phyloP scores from a whole-genome alignment of 2,329 filamentous ascomycete genomes.

The Colletotrichum tropicicola region DNA sequence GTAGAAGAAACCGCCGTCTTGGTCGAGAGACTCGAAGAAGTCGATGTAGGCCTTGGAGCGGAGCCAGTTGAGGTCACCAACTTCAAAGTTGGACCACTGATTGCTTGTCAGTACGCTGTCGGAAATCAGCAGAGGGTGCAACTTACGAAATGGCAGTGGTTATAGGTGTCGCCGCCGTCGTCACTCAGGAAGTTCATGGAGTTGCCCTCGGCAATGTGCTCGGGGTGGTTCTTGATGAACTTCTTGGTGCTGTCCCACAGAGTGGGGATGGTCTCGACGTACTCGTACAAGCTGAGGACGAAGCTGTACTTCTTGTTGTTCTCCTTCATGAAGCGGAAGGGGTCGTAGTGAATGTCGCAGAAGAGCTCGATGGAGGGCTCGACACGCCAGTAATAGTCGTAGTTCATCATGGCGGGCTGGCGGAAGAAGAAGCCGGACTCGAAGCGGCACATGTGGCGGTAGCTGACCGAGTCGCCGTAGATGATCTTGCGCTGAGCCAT shows the following conservation, averaged over 20 bases:
- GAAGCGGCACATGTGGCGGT: slow-evolving; percentile 99
- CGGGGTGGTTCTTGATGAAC: slow-evolving; percentile 89
- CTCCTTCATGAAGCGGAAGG: slow-evolving; percentile 96
- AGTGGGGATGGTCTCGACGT: slow-evolving; percentile 93
- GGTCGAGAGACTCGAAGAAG: slow-evolving; percentile 88
- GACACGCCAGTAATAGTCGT: slow-evolving; percentile 99
- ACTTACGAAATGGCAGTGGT: slow-evolving; percentile 95
- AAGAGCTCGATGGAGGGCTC: slow-evolving; percentile 96
- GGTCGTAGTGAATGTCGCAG: slow-evolving; percentile 95
- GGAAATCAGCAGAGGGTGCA: neutral
- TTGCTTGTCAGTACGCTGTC: slow-evolving; percentile 36
- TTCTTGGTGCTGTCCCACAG: slow-evolving; percentile 96
- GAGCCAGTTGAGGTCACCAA: slow-evolving; percentile 93
- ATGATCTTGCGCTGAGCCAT: slow-evolving; percentile 97
- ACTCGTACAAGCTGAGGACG: slow-evolving; percentile 94
- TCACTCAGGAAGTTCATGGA: slow-evolving; percentile 92
- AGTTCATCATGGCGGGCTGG: slow-evolving; percentile 91
- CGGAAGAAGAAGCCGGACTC: slow-evolving; percentile 99
- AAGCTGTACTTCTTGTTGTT: slow-evolving; percentile 99
- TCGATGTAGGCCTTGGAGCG: slow-evolving; percentile 89
- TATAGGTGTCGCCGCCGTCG: slow-evolving; percentile 91
- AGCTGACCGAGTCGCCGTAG: slow-evolving; percentile 96
- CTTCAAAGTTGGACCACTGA: slow-evolving; percentile 98
- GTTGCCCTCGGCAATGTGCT: slow-evolving; percentile 87
- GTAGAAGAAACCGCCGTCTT: slow-evolving; percentile 97